phyloP scores from a whole-genome alignment of 305 asterid genomes.

The Solanum hybrid region DNA sequence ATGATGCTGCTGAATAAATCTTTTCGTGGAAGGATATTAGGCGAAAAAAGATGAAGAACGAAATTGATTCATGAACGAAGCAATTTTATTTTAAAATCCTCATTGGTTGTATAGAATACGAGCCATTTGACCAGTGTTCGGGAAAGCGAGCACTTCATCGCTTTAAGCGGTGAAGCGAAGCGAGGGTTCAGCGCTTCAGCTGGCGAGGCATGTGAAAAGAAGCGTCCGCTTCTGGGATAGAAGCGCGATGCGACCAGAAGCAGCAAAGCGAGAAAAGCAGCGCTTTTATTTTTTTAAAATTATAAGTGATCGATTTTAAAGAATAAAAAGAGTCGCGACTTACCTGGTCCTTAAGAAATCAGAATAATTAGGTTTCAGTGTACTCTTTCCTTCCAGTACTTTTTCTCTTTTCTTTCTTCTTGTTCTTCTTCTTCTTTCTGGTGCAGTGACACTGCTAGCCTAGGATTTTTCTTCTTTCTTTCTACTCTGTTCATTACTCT shows the following conservation, averaged over 20 bases:
- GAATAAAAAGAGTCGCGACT: neutral
- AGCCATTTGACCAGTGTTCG: neutral
- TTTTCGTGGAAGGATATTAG: neutral
- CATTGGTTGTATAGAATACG: neutral
- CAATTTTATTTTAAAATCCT: neutral
- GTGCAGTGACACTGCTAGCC: neutral
- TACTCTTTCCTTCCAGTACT: neutral
- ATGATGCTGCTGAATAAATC: neutral
- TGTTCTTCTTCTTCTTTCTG: neutral
- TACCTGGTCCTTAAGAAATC: neutral
- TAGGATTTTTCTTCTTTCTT: neutral
- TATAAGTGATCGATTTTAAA: neutral
- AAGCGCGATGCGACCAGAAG: neutral
- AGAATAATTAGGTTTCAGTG: neutral
- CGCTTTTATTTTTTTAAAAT: neutral
- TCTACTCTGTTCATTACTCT: neutral
- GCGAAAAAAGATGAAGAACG: neutral
- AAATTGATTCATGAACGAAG: neutral
- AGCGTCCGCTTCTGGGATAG: neutral
- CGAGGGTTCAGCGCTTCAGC: neutral
- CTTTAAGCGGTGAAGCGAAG: neutral
- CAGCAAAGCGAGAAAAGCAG: neutral
- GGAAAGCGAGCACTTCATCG: neutral
- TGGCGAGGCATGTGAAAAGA: neutral
- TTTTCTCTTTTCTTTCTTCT: neutral